Conservation (phyloP, 202 grass and related monocot species). For the Digitaria exilis region DNA sequence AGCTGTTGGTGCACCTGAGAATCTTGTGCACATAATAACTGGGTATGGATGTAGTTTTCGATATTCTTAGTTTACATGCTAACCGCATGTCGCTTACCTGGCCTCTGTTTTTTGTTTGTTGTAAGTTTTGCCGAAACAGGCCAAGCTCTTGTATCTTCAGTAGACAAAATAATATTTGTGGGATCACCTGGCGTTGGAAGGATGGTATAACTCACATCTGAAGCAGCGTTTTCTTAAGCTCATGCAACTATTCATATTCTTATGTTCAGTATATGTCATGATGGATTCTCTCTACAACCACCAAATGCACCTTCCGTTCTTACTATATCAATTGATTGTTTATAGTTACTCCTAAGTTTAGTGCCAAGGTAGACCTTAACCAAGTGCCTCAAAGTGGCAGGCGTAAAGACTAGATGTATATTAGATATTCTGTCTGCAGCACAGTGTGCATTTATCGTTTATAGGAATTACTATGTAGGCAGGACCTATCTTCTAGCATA, state of each 20-base stretch:
- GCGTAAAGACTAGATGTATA: neutral
- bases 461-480: neutral
- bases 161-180: slow-evolving; percentile 99
- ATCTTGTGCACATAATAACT: slow-evolving; percentile 95
- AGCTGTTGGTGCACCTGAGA: slow-evolving; percentile 93
- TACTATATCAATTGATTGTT: neutral
- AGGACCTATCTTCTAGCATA: neutral
- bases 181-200: slow-evolving; percentile 96
- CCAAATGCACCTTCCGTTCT: neutral
- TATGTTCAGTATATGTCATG: slow-evolving; percentile 11
- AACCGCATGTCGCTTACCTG: slow-evolving; percentile 20
- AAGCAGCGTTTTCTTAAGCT: slow-evolving; percentile 32
- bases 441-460: neutral
- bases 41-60: slow-evolving; percentile 54
- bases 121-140: slow-evolving; percentile 95
- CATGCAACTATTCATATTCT: neutral
- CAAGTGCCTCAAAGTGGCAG: slow-evolving; percentile 9
- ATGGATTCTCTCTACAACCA: slow-evolving; percentile 5
- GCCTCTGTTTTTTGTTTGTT: neutral
- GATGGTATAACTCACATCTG: slow-evolving; percentile 65
- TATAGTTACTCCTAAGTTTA: neutral
- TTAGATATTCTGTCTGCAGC: slow-evolving; percentile 10
- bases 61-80: slow-evolving; percentile 24
- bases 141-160: slow-evolving; percentile 95
- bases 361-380: neutral